Percentiles rank a stretch among this genome's conserved stretches.
Conservation (phyloP, 1,284 basidiomycete genomes). For the Microbotryum scabiosae region DNA sequence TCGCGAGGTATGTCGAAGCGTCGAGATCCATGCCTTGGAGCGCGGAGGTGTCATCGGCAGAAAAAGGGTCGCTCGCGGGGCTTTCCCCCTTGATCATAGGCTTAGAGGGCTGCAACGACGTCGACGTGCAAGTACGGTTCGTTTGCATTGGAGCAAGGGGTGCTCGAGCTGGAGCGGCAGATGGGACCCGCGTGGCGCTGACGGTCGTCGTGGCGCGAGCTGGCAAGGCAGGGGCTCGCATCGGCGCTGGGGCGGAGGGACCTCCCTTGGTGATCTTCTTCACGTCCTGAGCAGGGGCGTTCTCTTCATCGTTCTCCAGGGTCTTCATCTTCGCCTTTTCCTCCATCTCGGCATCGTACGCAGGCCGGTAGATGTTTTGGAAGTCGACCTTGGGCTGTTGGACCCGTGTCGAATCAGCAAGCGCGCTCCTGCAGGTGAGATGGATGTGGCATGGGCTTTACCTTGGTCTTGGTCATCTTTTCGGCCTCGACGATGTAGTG, state of each 20-base stretch:
- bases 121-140: not conserved
- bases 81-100: not conserved
- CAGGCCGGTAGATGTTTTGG: conserved; percentile 56
- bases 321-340: not conserved
- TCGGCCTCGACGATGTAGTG: conserved; percentile 70
- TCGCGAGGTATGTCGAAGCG: not conserved
- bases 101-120: not conserved
- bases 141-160: not conserved
- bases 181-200: not conserved
- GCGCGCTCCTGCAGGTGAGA: not conserved
- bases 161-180: not conserved
- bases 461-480: conserved; percentile 73
- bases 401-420: not conserved
- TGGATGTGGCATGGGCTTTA: conserved; percentile 36
- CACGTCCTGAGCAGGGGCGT: not conserved
- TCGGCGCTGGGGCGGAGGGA: not conserved
- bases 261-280: not conserved
- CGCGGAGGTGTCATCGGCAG: not conserved
- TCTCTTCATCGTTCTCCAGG: not conserved
- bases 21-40: conserved; percentile 5
- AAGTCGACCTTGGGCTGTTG: conserved; percentile 66
- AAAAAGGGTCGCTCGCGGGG: conserved; percentile 1
- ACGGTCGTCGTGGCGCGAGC: not conserved
- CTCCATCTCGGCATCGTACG: conserved; percentile 2
- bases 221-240: not conserved